A percentile compares a stretch with the other conserved stretches of the same genome.
These are phyloP conservation scores for Antrodiella citrinella DNA, from an alignment of 768 basidiomycete species.

Conservation along the genomic window DNA sequence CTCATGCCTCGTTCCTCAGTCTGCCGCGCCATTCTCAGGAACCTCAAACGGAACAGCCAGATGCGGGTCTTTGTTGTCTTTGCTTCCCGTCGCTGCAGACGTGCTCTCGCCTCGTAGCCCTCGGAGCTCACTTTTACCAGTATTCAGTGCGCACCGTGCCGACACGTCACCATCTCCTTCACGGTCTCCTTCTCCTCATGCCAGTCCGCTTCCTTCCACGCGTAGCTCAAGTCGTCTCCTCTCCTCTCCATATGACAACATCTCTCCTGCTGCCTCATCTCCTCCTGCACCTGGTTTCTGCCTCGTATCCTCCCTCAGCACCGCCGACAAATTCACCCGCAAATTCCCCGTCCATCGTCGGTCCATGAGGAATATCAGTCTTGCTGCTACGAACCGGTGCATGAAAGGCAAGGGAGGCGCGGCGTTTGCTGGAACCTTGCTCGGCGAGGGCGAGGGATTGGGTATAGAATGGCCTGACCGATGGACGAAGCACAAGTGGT, in stretches of 20 bases:
- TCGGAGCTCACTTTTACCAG: background rate
- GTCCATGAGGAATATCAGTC: slow-evolving; percentile 5
- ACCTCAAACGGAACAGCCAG: background rate
- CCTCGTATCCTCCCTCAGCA: slow-evolving; percentile 15
- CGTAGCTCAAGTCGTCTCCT: no score
- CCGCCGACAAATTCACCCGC: slow-evolving; percentile 35
- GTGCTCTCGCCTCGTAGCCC: no score
- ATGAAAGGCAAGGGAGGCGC: background rate
- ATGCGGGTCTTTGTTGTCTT: background rate
- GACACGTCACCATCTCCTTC: background rate
- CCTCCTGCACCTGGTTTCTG: no score
- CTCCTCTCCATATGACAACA: no score
- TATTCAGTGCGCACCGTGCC: background rate
- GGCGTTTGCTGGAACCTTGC: slow-evolving; percentile 18
- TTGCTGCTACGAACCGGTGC: background rate
- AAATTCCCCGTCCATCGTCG: slow-evolving; percentile 41
- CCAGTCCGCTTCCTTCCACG: no score
- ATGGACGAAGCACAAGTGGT: slow-evolving; percentile 65
- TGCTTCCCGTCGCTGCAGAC: background rate
- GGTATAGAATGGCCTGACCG: slow-evolving; percentile 31
- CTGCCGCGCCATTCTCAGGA: background rate
- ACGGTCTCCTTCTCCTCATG: background rate
- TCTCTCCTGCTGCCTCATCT: no score
- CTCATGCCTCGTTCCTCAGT: no score
- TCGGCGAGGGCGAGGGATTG: slow-evolving; percentile 29